Percentiles rank a stretch among this genome's conserved stretches.
Evolutionary conservation across 371 early-diverging fungal genomes (phyloP).

Genomic region (Mortierella sp.): DNA sequence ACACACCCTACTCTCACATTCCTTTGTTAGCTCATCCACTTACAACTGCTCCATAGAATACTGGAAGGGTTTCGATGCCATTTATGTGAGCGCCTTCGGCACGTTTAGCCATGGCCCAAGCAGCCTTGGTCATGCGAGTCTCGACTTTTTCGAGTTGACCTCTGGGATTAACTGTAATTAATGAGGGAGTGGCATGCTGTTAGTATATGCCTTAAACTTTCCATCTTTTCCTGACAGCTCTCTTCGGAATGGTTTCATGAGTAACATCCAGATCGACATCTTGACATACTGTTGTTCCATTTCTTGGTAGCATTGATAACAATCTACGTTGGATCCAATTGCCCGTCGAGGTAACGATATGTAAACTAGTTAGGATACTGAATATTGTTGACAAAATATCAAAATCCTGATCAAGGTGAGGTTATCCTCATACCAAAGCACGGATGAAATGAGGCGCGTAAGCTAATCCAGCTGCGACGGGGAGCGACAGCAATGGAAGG

Average conservation of each 20-base stretch:
- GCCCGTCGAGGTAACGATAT: too few species aligned
- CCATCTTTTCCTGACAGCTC: not conserved
- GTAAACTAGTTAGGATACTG: too few species aligned
- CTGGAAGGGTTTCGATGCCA: conserved; percentile 51
- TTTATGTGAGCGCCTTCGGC: conserved; percentile 57
- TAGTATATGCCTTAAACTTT: not conserved
- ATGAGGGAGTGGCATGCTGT: not conserved
- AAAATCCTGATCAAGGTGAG: not conserved
- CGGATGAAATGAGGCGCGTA: conserved; percentile 56
- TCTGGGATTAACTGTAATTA: conserved; percentile 44
- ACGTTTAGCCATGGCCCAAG: conserved; percentile 57
- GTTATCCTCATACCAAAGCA: conserved; percentile 17
- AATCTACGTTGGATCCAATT: too few species aligned
- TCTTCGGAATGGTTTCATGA: too few species aligned
- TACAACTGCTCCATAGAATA: conserved; percentile 56
- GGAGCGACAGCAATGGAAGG: conserved; percentile 48
- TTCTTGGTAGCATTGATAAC: conserved; percentile 43
- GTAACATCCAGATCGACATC: too few species aligned
- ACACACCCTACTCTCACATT: not conserved
- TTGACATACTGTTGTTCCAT: conserved; percentile 54
- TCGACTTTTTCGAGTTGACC: conserved; percentile 55
- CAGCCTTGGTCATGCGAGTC: conserved; percentile 50
- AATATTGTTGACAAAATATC: too few species aligned
- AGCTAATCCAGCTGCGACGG: conserved; percentile 49
- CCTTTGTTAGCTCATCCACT: too few species aligned